phyloP scores from a whole-genome alignment of 352 stramenopile genomes.

The Phytophthora kernoviae region DNA sequence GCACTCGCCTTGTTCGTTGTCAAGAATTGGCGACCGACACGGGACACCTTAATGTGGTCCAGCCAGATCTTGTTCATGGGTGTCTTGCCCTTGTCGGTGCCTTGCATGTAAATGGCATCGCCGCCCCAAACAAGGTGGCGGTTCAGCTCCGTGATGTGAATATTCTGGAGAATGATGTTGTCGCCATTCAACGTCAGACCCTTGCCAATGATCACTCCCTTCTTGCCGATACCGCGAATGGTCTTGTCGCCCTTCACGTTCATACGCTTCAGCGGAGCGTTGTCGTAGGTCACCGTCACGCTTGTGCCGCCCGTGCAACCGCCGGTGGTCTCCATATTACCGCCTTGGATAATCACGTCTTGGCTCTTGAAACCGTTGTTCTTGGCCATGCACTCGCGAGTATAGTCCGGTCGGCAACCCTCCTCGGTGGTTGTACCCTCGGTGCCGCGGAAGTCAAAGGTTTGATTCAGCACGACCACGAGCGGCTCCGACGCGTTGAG shows the following conservation, averaged over 20 bases:
- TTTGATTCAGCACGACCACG: conserved; percentile 44
- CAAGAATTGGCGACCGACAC: conserved; percentile 45
- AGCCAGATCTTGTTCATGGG: conserved; percentile 46
- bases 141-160: conserved; percentile 61
- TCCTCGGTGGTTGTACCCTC: conserved; percentile 40
- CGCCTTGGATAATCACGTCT: conserved; percentile 45
- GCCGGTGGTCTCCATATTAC: conserved; percentile 48
- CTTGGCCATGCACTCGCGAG: conserved; percentile 39
- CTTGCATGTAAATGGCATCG: conserved; percentile 35
- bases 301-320: conserved; percentile 37
- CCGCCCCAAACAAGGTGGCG: conserved; percentile 45
- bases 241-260: conserved; percentile 45
- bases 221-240: conserved; percentile 42
- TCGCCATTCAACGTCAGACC: conserved; percentile 35
- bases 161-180: conserved; percentile 59
- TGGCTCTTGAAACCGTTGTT: conserved; percentile 51
- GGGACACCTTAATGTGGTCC: conserved; percentile 52
- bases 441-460: conserved; percentile 43
- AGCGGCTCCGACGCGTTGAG: conserved; percentile 26
- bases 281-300: conserved; percentile 28
- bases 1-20: conserved; percentile 35
- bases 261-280: conserved; percentile 31
- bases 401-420: conserved; percentile 37
- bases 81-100: conserved; percentile 18
- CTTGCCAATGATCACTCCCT: conserved; percentile 47